phyloP scores from a whole-genome alignment of 2,329 filamentous ascomycete species.

The Aaosphaeria pasadenensis region DNA sequence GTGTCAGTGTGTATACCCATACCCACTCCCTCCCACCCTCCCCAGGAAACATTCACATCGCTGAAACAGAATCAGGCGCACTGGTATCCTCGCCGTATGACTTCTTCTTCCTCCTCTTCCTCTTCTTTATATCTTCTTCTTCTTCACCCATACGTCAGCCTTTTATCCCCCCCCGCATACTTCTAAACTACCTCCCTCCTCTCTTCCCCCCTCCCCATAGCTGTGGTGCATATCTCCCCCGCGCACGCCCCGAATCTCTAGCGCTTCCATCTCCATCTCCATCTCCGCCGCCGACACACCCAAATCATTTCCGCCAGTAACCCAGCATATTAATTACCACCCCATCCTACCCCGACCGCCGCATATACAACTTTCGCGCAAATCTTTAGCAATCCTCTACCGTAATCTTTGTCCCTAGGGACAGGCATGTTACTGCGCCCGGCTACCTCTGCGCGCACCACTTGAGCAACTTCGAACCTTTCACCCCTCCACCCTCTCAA shows the following conservation, averaged over 20 bases:
- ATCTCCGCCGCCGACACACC: slow-evolving; percentile 11
- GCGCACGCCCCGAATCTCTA: neutral
- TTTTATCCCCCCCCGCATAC: neutral
- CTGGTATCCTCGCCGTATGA: neutral
- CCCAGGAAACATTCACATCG: no score
- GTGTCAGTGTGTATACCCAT: no score
- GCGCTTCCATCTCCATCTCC: neutral
- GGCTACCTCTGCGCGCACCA: slow-evolving; percentile 17
- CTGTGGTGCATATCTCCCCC: neutral
- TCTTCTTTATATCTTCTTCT: slow-evolving; percentile 1
- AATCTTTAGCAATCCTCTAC: slow-evolving; percentile 3
- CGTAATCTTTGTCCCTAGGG: slow-evolving; percentile 11
- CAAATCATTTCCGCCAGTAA: slow-evolving; percentile 19
- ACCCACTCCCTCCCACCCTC: no score
- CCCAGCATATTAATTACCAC: slow-evolving; percentile 29
- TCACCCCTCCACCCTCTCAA: slow-evolving; percentile 9
- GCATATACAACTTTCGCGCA: slow-evolving; percentile 1
- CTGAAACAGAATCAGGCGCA: neutral
- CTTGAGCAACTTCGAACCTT: slow-evolving; percentile 12
- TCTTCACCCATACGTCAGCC: neutral
- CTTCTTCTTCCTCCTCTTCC: neutral
- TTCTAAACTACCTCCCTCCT: neutral
- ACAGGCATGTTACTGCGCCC: slow-evolving; percentile 30
- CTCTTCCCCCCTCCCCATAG: neutral
- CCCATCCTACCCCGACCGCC: slow-evolving; percentile 8